Evolutionary conservation across 73 alveolate species (phyloP), one percentile per base, ranked within the genome.

Genomic region (Blepharisma japonicum): DNA sequence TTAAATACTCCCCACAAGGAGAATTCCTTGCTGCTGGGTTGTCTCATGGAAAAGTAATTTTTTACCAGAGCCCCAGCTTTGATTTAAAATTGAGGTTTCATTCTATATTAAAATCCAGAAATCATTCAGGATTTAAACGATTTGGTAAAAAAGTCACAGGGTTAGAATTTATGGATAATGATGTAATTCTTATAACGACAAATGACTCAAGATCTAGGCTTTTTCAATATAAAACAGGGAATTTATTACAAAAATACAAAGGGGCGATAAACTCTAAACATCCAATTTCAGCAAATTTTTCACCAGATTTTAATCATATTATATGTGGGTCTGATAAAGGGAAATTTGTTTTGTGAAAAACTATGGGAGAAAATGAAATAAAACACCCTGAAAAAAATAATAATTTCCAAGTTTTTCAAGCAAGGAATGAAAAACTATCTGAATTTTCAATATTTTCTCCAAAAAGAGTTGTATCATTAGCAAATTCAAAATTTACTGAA

Each of bases 241-340:
- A 85, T 74, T 67, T 71, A 53, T 48, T 88, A 25, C 87, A 83
- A 68, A 93, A 93, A 77, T 85, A 83, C 85, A 93, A 86, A 83
- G 98, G 97, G 23, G 92, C 85, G 80, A 81, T 68, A 56, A 89
- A 88, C 74, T 89, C 88, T 68, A 77, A 81, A 7, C 79, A 83
- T 48, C 91, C 86, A 77, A 82, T 93, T 7, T 76, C 90, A 46
- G 92, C 97, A 42, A 78, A 80, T 54, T 72, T 82, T 1, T 85
- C 90, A 27, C 85, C 79, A 50, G 90, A 91, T 71, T 79, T 56
- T 53, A 87, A 78, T 45, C 80, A 88, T 32, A 87, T 93, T 38
- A 79, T 93, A 56, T 79, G 97, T 53, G 98, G 96, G 42, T 83
- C 94, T 55, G 98, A 93, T 80, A 90, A 93, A 81, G 98, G 97